These are phyloP conservation scores for Pelargonium myrrhifolium DNA, from an alignment of 441 rosid species.

Conservation along the genomic window DNA sequence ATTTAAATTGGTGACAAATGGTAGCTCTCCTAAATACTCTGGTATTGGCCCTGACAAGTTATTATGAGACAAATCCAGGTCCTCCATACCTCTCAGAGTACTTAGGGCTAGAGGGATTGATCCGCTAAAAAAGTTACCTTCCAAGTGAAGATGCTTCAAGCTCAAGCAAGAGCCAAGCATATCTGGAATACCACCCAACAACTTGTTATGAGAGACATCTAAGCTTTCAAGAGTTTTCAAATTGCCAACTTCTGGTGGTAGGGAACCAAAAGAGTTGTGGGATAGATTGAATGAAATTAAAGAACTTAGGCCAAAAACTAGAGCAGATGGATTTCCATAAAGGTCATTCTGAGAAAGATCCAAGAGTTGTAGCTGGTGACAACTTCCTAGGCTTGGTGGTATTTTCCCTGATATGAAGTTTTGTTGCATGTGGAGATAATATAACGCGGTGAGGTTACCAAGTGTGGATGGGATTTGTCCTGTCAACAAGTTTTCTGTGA, in stretches of 20 bases:
- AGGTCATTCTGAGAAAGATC: conserved; percentile 23
- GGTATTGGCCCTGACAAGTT: background rate
- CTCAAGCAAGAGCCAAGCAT: conserved; percentile 8
- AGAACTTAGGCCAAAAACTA: conserved; percentile 23
- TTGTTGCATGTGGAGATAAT: background rate
- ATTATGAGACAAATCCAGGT: conserved; percentile 2
- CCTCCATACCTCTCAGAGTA: background rate
- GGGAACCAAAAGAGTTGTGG: conserved; percentile 13
- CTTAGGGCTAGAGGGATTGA: background rate
- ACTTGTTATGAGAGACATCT: conserved; percentile 12
- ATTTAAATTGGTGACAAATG: conserved; percentile 14
- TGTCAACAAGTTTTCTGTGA: conserved; percentile 20
- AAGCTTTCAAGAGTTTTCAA: background rate
- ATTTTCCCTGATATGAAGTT: conserved; percentile 33
- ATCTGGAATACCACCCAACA: conserved; percentile 19
- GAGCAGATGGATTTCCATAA: conserved; percentile 27
- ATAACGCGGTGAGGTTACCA: conserved; percentile 22
- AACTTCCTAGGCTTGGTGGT: conserved; percentile 29
- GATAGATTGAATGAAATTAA: conserved; percentile 11
- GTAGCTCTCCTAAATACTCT: background rate
- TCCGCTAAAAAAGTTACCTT: background rate
- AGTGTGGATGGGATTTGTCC: conserved; percentile 36
- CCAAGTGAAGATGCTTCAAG: background rate
- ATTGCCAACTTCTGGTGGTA: conserved; percentile 15
- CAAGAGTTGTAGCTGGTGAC: conserved; percentile 17